Evolutionary conservation across 495 filamentous ascomycete genomes (phyloP).

Genomic region (Amniculicola lignicola): DNA sequence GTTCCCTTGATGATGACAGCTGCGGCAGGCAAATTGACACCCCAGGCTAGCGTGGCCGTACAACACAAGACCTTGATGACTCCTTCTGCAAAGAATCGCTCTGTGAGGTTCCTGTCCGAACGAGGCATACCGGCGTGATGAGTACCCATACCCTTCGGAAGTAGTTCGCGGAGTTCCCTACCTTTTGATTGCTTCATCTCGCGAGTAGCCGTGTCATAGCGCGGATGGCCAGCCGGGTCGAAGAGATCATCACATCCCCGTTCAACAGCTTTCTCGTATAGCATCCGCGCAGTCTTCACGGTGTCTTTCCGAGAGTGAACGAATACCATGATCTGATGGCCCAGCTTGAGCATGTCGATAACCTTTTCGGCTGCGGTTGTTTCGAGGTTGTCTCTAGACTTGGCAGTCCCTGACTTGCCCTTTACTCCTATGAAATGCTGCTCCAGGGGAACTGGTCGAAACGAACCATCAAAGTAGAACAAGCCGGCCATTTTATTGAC

Average conservation of each 20-base stretch:
- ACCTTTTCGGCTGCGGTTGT: slow-evolving; percentile 86
- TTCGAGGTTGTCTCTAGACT: slow-evolving; percentile 85
- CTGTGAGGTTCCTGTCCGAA: slow-evolving; percentile 89
- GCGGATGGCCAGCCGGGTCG: slow-evolving; percentile 66
- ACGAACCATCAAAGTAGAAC: slow-evolving; percentile 96
- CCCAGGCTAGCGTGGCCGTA: slow-evolving; percentile 97
- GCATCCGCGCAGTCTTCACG: slow-evolving; percentile 75
- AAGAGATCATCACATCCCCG: slow-evolving; percentile 74
- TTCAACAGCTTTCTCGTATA: slow-evolving; percentile 83
- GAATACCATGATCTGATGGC: slow-evolving; percentile 98
- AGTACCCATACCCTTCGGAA: slow-evolving; percentile 85
- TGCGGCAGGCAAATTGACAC: slow-evolving; percentile 96
- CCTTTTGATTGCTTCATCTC: slow-evolving; percentile 82
- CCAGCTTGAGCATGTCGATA: slow-evolving; percentile 79
- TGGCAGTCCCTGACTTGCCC: slow-evolving; percentile 76
- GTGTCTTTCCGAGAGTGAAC: slow-evolving; percentile 97
- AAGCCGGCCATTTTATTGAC: slow-evolving; percentile 90
- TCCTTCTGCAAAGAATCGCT: slow-evolving; percentile 82
- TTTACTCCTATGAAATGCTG: slow-evolving; percentile 97
- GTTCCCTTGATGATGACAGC: slow-evolving; percentile 98
- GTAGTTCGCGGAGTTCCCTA: slow-evolving; percentile 79
- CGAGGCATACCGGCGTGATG: slow-evolving; percentile 96
- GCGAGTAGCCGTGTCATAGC: slow-evolving; percentile 68
- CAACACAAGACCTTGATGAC: slow-evolving; percentile 94
- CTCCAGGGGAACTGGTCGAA: slow-evolving; percentile 91